Evolutionary conservation across 257 asterid genomes (phyloP).

Genomic region (Solanum sitiens): DNA sequence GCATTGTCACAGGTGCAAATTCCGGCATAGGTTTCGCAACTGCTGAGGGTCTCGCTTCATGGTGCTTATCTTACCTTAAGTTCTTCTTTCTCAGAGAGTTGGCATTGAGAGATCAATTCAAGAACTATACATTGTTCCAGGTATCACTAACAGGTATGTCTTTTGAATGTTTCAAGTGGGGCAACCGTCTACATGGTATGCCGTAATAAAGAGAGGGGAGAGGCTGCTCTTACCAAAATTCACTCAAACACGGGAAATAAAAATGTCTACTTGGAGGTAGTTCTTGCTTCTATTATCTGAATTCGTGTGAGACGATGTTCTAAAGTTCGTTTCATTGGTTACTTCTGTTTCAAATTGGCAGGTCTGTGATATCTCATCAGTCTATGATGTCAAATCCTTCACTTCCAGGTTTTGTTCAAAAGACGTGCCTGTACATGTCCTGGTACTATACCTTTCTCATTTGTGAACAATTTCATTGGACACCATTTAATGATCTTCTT

Average conservation of each 20-base stretch:
- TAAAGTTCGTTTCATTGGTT: not conserved
- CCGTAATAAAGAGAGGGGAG: constrained; percentile 80
- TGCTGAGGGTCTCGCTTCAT: constrained; percentile 85
- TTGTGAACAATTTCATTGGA: not conserved
- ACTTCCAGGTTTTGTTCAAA: constrained; percentile 58
- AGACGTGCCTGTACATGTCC: constrained; percentile 65
- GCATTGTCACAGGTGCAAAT: constrained; percentile 92
- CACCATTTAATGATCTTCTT: not conserved
- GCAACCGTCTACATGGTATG: constrained; percentile 79
- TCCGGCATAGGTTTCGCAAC: constrained; percentile 88
- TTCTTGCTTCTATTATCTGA: not conserved
- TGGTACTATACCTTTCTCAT: constrained; percentile 34
- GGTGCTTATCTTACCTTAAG: constrained; percentile 24
- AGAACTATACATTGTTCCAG: not conserved
- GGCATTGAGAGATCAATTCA: not conserved
- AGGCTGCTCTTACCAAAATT: constrained; percentile 65
- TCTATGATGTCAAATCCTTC: constrained; percentile 59
- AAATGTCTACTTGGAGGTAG: constrained; percentile 76
- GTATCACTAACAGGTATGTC: not conserved
- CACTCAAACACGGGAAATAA: constrained; percentile 58
- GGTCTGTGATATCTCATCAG: constrained; percentile 80
- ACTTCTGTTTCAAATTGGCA: constrained; percentile 1
- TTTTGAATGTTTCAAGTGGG: constrained; percentile 38
- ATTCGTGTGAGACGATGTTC: not conserved
- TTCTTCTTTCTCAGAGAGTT: not conserved